These are phyloP conservation scores for Daldinia loculata DNA, from an alignment of 495 filamentous ascomycete species.

Conservation along the genomic window DNA sequence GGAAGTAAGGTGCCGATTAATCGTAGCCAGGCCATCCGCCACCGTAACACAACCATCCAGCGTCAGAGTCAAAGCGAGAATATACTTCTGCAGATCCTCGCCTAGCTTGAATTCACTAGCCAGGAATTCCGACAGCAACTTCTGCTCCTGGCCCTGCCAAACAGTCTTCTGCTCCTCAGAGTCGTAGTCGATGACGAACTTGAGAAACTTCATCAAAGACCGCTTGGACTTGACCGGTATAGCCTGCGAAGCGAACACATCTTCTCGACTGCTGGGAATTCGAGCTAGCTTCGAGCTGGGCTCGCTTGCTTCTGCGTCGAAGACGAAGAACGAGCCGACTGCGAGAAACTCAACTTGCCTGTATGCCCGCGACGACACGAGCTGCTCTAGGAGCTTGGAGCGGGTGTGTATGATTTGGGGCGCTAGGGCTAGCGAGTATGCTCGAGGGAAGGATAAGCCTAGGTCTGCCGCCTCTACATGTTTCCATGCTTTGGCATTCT, in stretches of 20 bases:
- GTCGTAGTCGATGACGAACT: slow-evolving; percentile 73
- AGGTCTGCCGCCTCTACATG: slow-evolving; percentile 39
- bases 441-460: slow-evolving; percentile 70
- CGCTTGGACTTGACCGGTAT: slow-evolving; percentile 82
- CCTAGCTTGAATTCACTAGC: slow-evolving; percentile 77
- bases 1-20: slow-evolving; percentile 83
- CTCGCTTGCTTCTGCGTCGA: slow-evolving; percentile 48
- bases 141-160: slow-evolving; percentile 58
- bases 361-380: slow-evolving; percentile 89
- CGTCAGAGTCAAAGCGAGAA: slow-evolving; percentile 83
- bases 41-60: slow-evolving; percentile 65
- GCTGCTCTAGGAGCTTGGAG: slow-evolving; percentile 74
- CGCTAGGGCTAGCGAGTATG: slow-evolving; percentile 84
- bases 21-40: slow-evolving; percentile 69
- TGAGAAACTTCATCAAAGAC: slow-evolving; percentile 86
- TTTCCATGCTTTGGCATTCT: slow-evolving; percentile 42
- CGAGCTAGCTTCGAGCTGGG: slow-evolving; percentile 57
- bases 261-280: slow-evolving; percentile 86
- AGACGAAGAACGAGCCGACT: slow-evolving; percentile 93
- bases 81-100: slow-evolving; percentile 68
- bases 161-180: slow-evolving; percentile 59
- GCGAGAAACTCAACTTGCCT: slow-evolving; percentile 92
- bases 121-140: slow-evolving; percentile 71
- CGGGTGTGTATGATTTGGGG: slow-evolving; percentile 88
- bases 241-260: slow-evolving; percentile 77